Base-by-base conservation (phyloP, 352 stramenopile species). In the Globisporangium radiosum region DNA sequence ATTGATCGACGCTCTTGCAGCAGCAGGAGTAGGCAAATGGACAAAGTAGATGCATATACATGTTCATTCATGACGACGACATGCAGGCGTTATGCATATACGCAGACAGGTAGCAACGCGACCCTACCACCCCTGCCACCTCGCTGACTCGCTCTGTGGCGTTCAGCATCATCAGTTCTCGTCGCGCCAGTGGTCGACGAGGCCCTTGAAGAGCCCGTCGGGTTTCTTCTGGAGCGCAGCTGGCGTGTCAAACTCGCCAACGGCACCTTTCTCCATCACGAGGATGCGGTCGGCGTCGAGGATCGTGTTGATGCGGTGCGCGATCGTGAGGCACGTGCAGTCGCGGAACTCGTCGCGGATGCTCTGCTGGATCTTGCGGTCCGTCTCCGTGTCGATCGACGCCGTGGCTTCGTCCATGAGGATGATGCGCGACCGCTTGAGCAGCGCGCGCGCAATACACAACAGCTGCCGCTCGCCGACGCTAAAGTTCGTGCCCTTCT, bases 351-450 rank as follows among this genome's bases (percentile, higher is more conserved):
- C 93, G 52, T 95, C 69, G 33, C 94, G 81, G 63, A 99, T 97
- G 33, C 85, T 96, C 19, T 73, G 70, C 69, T 95, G 87, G 58
- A 97, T 96, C 60, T 93, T 91, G 51, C 78, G 72, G 71, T 98
- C 94, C 3, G 84, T 96, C 57, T 92, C 83, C 8, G 69, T 79
- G 60, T 97, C 90, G 49, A 97, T 95, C 8, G 85, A 94, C 13
- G 90, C 90, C 8, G 97, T 99, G 3, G 97, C 97, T 72, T 99
- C 97, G 62, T 99, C 97, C 83, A 99, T 97, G 3, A 99, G 68
- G 42, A 99, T 84, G 40, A 99, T 96, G 11, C 69, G 65, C 52
- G 90, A 94, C 33, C 94, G 81, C 44, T 87, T 85, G 5, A 99
- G 74, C 51, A 99, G 68, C 13, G 97, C 96, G 51, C 97, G 78